Percentiles rank a stretch among this genome's conserved stretches.
Evolutionary conservation across 2,329 filamentous ascomycete species (phyloP).

Genomic region (Fusarium sp.): DNA sequence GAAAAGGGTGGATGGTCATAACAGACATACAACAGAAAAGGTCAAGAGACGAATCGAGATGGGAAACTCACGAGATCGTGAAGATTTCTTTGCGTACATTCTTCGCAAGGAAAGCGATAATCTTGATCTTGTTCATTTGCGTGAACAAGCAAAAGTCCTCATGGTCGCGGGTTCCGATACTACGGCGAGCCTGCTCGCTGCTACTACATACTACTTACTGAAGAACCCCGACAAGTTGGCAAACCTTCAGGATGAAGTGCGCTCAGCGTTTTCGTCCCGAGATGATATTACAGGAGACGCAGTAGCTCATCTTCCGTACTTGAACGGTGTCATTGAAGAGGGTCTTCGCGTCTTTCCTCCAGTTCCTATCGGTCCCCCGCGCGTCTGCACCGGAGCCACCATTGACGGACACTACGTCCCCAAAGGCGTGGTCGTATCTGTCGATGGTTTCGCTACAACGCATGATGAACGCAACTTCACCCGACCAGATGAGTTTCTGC

Average conservation of each 20-base stretch:
- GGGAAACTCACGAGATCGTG: not conserved
- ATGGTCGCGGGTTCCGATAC: conserved; percentile 31
- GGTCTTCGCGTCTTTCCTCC: conserved; percentile 26
- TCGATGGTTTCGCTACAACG: not conserved
- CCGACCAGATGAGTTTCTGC: conserved; percentile 2
- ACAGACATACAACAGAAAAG: conserved; percentile 12
- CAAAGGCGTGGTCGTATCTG: conserved; percentile 15
- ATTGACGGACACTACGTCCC: conserved; percentile 27
- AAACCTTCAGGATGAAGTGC: conserved; percentile 18
- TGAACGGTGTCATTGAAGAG: conserved; percentile 26
- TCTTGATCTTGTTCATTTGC: conserved; percentile 1
- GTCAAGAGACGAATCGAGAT: conserved; percentile 4
- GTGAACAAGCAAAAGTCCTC: conserved; percentile 32
- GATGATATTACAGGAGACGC: conserved; percentile 22
- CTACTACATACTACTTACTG: not conserved
- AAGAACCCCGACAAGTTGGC: conserved; percentile 2
- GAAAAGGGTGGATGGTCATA: not conserved
- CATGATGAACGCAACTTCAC: conserved; percentile 19
- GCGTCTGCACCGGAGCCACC: conserved; percentile 10
- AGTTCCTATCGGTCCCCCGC: conserved; percentile 5
- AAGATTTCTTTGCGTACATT: conserved; percentile 31
- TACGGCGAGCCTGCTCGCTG: conserved; percentile 7
- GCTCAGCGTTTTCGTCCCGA: not conserved
- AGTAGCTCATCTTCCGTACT: conserved; percentile 14
- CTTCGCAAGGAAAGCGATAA: not conserved